These are phyloP conservation scores for Aurifilum marmelostoma DNA, from an alignment of 2,329 filamentous ascomycete species.

Conservation along the genomic window DNA sequence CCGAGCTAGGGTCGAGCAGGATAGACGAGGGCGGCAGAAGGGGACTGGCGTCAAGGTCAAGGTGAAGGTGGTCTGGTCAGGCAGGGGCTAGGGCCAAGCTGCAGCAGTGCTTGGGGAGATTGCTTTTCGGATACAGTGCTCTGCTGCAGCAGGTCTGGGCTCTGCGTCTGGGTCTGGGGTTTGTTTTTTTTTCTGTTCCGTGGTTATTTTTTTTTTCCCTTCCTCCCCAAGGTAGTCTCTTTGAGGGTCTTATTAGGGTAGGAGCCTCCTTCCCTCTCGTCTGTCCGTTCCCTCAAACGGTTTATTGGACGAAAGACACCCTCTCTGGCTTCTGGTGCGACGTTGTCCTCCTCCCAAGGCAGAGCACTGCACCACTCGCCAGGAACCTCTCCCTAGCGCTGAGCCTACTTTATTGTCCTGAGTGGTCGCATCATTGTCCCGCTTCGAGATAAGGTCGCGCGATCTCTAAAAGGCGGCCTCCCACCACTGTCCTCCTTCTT, in stretches of 20 bases:
- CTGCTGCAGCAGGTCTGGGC: background rate
- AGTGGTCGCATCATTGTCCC: background rate
- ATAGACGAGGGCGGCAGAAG: background rate
- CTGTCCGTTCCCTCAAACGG: background rate
- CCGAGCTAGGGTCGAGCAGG: background rate
- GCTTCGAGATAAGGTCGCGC: background rate
- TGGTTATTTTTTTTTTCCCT: background rate
- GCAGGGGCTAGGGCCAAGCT: background rate
- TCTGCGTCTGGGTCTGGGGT: background rate
- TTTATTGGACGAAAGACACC: background rate
- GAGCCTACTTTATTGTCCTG: background rate
- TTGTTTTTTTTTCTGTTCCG: background rate
- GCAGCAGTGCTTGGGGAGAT: background rate
- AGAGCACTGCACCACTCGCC: background rate
- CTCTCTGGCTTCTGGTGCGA: background rate
- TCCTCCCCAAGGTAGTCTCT: too few relatives aligned
- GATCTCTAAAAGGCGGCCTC: background rate
- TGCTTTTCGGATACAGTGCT: constrained; percentile 3
- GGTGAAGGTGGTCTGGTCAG: background rate
- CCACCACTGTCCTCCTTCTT: background rate
- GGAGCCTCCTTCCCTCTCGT: background rate
- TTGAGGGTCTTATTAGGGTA: background rate
- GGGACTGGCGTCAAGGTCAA: background rate
- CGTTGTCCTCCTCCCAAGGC: background rate
- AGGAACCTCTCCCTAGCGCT: background rate